A percentile compares a stretch with the other conserved stretches of the same genome.
phyloP scores from a whole-genome alignment of 441 rosid genomes.

The Lepidium campestre region DNA sequence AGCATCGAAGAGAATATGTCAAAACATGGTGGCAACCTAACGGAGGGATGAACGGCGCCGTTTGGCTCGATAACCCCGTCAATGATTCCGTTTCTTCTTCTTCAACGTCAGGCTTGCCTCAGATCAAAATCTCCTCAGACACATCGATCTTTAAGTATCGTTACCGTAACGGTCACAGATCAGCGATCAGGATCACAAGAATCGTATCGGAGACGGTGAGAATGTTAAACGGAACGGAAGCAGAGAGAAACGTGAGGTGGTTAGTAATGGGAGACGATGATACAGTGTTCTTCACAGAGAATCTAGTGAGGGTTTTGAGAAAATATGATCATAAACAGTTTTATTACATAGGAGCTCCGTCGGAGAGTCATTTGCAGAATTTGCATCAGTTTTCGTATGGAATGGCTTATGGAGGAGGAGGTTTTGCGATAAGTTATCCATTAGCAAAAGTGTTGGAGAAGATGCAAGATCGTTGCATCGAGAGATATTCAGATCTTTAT shows the following conservation, averaged over 20 bases:
- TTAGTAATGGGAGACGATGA: constrained; percentile 74
- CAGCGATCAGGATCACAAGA: constrained; percentile 57
- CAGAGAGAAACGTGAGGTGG: constrained; percentile 46
- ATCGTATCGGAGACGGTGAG: constrained; percentile 56
- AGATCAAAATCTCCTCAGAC: constrained; percentile 42
- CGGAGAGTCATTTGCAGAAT: constrained; percentile 64
- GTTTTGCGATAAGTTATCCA: constrained; percentile 61
- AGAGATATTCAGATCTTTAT: constrained; percentile 44
- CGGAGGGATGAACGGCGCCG: constrained; percentile 46
- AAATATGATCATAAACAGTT: constrained; percentile 54
- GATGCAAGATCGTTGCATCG: constrained; percentile 48
- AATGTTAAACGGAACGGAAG: constrained; percentile 30
- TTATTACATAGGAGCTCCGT: constrained; percentile 55
- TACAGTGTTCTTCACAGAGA: constrained; percentile 52
- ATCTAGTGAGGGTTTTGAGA: constrained; percentile 39
- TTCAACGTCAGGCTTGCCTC: constrained; percentile 25
- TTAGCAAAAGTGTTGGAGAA: constrained; percentile 43
- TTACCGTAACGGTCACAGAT: constrained; percentile 41
- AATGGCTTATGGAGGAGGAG: constrained; percentile 74
- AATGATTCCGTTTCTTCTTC: not conserved
- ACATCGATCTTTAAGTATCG: constrained; percentile 46
- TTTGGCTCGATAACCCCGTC: constrained; percentile 46
- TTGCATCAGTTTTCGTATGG: constrained; percentile 46
- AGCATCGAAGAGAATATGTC: constrained; percentile 42
- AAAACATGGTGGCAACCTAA: constrained; percentile 57